Percentiles rank a stretch among this genome's conserved stretches.
These are phyloP conservation scores for Diaporthe ilicicola DNA, from an alignment of 2,329 filamentous ascomycete species.

Conservation along the genomic window DNA sequence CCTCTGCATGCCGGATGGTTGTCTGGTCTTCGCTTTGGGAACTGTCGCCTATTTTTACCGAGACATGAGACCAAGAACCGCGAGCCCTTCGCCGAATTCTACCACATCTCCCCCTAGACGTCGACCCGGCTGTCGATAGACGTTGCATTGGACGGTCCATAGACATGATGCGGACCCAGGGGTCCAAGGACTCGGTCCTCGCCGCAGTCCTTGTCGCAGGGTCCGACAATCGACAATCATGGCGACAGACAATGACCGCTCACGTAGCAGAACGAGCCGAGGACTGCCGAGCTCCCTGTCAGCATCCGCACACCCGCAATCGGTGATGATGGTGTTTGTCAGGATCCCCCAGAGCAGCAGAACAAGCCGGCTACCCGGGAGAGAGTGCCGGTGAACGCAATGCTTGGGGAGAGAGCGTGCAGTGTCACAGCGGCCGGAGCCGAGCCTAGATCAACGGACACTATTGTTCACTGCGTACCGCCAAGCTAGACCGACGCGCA, in stretches of 20 bases:
- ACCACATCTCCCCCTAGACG: not conserved
- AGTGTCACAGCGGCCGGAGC: slow-evolving; percentile 15
- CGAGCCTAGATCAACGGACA: slow-evolving; percentile 15
- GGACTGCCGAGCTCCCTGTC: no score
- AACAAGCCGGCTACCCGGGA: not conserved
- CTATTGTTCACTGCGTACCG: not conserved
- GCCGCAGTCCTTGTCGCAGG: not conserved
- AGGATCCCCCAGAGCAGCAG: not conserved
- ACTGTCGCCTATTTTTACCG: not conserved
- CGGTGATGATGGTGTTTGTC: not conserved
- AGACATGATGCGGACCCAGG: not conserved
- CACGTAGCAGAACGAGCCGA: not conserved
- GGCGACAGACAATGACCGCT: not conserved
- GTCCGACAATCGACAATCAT: slow-evolving; percentile 4
- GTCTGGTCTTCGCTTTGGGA: not conserved
- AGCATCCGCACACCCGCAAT: not conserved
- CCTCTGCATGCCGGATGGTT: not conserved
- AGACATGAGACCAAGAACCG: not conserved
- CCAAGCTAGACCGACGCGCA: slow-evolving; percentile 12
- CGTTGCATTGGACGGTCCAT: not conserved
- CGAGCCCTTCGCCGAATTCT: not conserved
- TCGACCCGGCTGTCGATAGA: not conserved
- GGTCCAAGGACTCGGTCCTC: not conserved
- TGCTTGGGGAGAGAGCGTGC: not conserved
- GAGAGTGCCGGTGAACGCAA: not conserved